These are phyloP conservation scores for Salix purpurea DNA, from an alignment of 345 rosid species.

Conservation along the genomic window DNA sequence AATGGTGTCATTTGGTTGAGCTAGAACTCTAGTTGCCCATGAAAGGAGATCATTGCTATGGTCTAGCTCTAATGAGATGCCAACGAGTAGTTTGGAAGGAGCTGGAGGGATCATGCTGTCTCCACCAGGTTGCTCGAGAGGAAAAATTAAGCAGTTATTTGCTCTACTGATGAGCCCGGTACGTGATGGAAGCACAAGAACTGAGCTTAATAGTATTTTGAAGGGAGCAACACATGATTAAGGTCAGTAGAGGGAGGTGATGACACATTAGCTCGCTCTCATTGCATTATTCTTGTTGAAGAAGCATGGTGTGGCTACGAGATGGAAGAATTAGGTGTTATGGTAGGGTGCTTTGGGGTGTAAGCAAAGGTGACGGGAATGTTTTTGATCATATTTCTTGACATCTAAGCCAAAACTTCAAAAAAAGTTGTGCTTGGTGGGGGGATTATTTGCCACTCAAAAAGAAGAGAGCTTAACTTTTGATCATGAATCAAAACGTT, in stretches of 20 bases:
- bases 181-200: constrained; percentile 2
- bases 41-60: constrained; percentile 62
- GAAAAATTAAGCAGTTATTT: background rate
- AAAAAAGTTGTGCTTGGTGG: constrained; percentile 46
- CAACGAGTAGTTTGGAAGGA: constrained; percentile 62
- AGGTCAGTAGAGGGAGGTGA: constrained; percentile 38
- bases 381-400: constrained; percentile 53
- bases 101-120: constrained; percentile 44
- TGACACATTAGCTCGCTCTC: constrained; percentile 19
- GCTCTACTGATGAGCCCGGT: background rate
- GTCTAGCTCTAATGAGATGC: constrained; percentile 54
- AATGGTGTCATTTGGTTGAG: constrained; percentile 63
- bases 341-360: constrained; percentile 75
- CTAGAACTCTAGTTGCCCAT: constrained; percentile 76
- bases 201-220: constrained; percentile 22
- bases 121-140: background rate
- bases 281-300: constrained; percentile 47
- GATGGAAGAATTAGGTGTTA: constrained; percentile 29
- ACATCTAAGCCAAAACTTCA: constrained; percentile 43
- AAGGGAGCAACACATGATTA: constrained; percentile 39
- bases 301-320: constrained; percentile 40
- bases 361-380: constrained; percentile 68
- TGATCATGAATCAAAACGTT: constrained; percentile 44
- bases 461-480: constrained; percentile 22
- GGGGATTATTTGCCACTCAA: constrained; percentile 25